These are phyloP conservation scores for Malus hybrid DNA, from an alignment of 331 rosid genomes.

Conservation along the genomic window DNA sequence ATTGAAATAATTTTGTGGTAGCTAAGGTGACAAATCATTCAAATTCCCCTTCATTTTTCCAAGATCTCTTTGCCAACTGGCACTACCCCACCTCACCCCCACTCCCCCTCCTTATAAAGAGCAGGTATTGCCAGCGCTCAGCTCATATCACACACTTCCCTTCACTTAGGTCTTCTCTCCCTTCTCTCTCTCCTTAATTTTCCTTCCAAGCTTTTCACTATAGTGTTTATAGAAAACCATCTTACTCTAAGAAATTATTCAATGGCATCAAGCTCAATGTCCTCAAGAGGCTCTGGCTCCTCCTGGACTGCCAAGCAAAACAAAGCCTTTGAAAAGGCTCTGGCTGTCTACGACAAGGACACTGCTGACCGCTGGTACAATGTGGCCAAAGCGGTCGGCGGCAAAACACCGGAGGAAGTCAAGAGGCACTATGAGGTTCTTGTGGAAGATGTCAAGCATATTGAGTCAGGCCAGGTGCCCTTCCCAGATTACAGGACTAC, in stretches of 20 bases:
- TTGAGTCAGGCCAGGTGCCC: conserved; percentile 75
- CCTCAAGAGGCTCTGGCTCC: conserved; percentile 68
- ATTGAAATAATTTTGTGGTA: conserved; percentile 40
- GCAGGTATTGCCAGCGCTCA: conserved; percentile 30
- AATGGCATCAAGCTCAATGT: conserved; percentile 62
- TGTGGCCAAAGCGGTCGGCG: conserved; percentile 81
- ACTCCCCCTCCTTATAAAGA: conserved; percentile 52
- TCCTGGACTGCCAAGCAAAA: conserved; percentile 88
- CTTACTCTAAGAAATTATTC: conserved; percentile 4
- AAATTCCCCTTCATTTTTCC: conserved; percentile 37
- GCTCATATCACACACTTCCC: conserved; percentile 21
- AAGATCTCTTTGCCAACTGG: conserved; percentile 57
- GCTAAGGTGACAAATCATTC: conserved; percentile 54
- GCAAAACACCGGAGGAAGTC: conserved; percentile 77
- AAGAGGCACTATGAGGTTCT: conserved; percentile 75
- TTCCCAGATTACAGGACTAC: conserved; percentile 61
- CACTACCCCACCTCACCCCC: conserved; percentile 37
- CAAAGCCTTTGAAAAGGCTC: conserved; percentile 87
- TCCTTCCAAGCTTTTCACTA: neutral
- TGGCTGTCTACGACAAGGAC: conserved; percentile 80
- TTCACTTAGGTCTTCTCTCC: conserved; percentile 17
- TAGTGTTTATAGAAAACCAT: neutral
- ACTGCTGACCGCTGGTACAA: conserved; percentile 92
- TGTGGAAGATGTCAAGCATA: conserved; percentile 64
- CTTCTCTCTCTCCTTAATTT: neutral